phyloP scores from a whole-genome alignment of 768 basidiomycete genomes.

The Amanita phalloides region DNA sequence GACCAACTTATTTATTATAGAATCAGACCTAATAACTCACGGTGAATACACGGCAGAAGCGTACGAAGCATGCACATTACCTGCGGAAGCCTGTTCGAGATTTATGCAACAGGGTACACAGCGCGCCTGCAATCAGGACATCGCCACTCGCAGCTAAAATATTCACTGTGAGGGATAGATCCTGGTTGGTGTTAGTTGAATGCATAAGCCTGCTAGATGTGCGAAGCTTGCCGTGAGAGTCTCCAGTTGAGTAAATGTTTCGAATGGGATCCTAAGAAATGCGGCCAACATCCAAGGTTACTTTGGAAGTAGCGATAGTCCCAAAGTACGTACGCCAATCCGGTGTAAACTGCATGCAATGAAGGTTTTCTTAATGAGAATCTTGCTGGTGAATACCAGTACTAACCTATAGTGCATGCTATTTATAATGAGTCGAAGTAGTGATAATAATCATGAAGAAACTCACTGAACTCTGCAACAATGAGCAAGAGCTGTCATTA shows the following conservation, averaged over 20 bases:
- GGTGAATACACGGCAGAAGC: background rate
- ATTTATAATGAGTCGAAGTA: background rate
- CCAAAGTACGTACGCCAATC: conserved; percentile 20
- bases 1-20: conserved; percentile 33
- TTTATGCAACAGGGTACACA: conserved; percentile 26
- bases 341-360: conserved; percentile 20
- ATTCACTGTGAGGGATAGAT: conserved; percentile 31
- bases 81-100: conserved; percentile 36
- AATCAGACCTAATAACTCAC: conserved; percentile 25
- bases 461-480: conserved; percentile 17
- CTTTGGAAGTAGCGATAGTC: background rate
- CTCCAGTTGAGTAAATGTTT: conserved; percentile 22
- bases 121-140: conserved; percentile 28
- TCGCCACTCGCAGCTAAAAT: conserved; percentile 31
- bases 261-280: conserved; percentile 16
- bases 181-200: conserved; percentile 10
- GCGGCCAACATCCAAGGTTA: background rate
- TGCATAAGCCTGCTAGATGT: background rate
- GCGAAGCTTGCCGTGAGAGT: conserved; percentile 19
- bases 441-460: background rate
- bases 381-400: background rate
- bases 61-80: conserved; percentile 11
- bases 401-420: conserved; percentile 15
- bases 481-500: conserved; percentile 12
- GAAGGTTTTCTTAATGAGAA: background rate